Percentiles rank a stretch among this genome's conserved stretches.
phyloP scores from a whole-genome alignment of 2,329 filamentous ascomycete genomes.

The Aspergillus tubingensis region DNA sequence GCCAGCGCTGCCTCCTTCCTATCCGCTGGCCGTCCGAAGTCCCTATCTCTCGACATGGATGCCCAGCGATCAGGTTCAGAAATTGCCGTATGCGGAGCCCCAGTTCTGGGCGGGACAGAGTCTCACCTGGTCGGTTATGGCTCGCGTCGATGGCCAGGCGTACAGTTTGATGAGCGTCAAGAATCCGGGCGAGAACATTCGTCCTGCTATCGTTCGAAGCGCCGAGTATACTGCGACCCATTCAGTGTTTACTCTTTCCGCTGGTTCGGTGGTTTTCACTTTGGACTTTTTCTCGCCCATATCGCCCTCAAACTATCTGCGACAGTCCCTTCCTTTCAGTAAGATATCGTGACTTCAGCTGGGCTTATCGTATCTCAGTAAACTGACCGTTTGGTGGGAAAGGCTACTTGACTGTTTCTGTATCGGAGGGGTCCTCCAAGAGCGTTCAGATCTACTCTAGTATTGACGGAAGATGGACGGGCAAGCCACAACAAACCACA shows the following conservation, averaged over 20 bases:
- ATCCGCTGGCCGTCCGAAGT: constrained; percentile 47
- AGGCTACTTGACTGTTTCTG: constrained; percentile 46
- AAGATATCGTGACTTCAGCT: background rate
- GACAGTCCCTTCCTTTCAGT: constrained; percentile 50
- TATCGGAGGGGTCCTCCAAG: constrained; percentile 25
- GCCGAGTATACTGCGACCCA: constrained; percentile 48
- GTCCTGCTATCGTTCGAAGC: constrained; percentile 35
- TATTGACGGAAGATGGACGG: constrained; percentile 50
- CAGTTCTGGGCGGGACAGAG: constrained; percentile 49
- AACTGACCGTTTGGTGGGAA: constrained; percentile 10
- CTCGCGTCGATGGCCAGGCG: constrained; percentile 42
- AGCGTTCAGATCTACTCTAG: constrained; percentile 46
- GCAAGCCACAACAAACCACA: constrained; percentile 29
- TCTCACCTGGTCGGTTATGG: constrained; percentile 47
- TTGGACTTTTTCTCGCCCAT: constrained; percentile 51
- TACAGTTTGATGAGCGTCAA: constrained; percentile 48
- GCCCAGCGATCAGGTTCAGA: constrained; percentile 40
- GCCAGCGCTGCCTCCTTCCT: constrained; percentile 43
- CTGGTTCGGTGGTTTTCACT: constrained; percentile 37
- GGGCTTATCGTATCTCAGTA: no score
- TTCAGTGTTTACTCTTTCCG: constrained; percentile 42
- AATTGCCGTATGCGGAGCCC: constrained; percentile 40
- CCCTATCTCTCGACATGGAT: constrained; percentile 50
- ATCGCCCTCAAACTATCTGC: constrained; percentile 43
- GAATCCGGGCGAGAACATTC: constrained; percentile 26